phyloP scores from a whole-genome alignment of 2,329 filamentous ascomycete genomes.

The Colletotrichum destructivum region DNA sequence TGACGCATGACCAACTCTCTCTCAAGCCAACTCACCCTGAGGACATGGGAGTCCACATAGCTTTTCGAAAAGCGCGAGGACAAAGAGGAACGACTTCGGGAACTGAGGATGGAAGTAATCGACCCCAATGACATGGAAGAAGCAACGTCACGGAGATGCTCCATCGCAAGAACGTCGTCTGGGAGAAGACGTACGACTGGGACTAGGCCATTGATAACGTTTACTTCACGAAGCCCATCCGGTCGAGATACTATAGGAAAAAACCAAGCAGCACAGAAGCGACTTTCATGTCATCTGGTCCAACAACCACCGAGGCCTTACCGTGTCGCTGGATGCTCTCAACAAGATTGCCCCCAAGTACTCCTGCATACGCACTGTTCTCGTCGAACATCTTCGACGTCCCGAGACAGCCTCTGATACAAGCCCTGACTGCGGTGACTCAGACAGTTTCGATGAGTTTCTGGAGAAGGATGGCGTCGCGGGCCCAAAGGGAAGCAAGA shows the following conservation, averaged over 20 bases:
- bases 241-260: constrained; percentile 76
- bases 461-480: too few species aligned
- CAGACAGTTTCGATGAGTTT: constrained; percentile 48
- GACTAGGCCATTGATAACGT: constrained; percentile 63
- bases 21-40: too few species aligned
- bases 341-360: constrained; percentile 62
- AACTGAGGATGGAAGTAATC: too few species aligned
- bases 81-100: too few species aligned
- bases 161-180: too few species aligned
- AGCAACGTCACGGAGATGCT: too few species aligned
- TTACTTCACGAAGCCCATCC: constrained; percentile 79
- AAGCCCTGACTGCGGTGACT: constrained; percentile 61
- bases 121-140: too few species aligned
- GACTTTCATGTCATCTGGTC: constrained; percentile 83
- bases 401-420: constrained; percentile 17
- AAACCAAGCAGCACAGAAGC: constrained; percentile 75
- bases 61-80: too few species aligned
- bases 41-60: too few species aligned
- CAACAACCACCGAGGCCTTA: constrained; percentile 67
- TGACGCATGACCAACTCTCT: too few species aligned
- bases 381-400: constrained; percentile 73
- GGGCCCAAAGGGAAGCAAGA: too few species aligned
- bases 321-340: constrained; percentile 63
- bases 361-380: constrained; percentile 71
- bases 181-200: too few species aligned